Percentiles rank a stretch among this genome's conserved stretches.
phyloP scores from a whole-genome alignment of 2,329 filamentous ascomycete species.

The Myrmaecium sp. region DNA sequence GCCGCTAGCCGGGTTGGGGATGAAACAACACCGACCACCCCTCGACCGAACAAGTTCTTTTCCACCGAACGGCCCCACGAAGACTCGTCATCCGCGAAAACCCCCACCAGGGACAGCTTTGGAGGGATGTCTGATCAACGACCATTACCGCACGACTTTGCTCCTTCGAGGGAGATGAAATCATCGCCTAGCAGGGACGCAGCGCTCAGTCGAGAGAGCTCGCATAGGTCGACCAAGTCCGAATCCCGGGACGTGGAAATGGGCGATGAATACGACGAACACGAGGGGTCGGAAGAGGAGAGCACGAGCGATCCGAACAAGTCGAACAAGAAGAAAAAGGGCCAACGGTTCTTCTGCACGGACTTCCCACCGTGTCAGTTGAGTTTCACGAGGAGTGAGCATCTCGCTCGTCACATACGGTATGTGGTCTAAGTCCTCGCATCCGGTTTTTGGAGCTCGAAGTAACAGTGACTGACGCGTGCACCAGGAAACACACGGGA shows the following conservation, averaged over 20 bases:
- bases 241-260: slow-evolving; percentile 58
- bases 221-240: slow-evolving; percentile 44
- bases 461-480: slow-evolving; percentile 14
- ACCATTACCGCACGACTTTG: slow-evolving; percentile 26
- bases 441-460: slow-evolving; percentile 3
- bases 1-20: slow-evolving; percentile 30
- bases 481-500: slow-evolving; percentile 88
- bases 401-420: slow-evolving; percentile 87
- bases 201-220: slow-evolving; percentile 36
- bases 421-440: slow-evolving; percentile 26
- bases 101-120: slow-evolving; percentile 44
- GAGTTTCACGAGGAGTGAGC: slow-evolving; percentile 91
- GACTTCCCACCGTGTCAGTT: slow-evolving; percentile 87
- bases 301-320: slow-evolving; percentile 45
- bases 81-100: slow-evolving; percentile 31
- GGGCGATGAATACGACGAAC: slow-evolving; percentile 55
- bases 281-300: slow-evolving; percentile 31
- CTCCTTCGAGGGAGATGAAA: slow-evolving; percentile 28
- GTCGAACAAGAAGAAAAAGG: slow-evolving; percentile 86
- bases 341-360: slow-evolving; percentile 88
- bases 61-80: slow-evolving; percentile 22
- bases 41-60: slow-evolving; percentile 27
- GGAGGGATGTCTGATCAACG: slow-evolving; percentile 28
- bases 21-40: slow-evolving; percentile 40
- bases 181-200: slow-evolving; percentile 20